These are phyloP conservation scores for Phaeosphaeriaceae sp. DNA, from an alignment of 2,329 filamentous ascomycete genomes.

Conservation along the genomic window DNA sequence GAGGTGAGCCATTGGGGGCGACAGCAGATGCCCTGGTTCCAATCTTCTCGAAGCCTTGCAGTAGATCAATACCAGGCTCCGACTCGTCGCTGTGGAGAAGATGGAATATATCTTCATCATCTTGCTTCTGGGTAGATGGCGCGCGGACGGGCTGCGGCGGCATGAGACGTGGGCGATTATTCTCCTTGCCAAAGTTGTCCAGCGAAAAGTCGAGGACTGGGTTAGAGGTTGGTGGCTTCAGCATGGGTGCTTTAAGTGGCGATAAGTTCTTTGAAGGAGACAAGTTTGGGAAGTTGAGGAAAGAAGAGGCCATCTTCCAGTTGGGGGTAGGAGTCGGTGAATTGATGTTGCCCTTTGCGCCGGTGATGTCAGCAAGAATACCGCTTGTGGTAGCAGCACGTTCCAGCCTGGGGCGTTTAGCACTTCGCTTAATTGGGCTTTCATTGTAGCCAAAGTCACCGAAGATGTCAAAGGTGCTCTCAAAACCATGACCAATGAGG, in stretches of 20 bases:
- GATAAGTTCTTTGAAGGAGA: constrained; percentile 41
- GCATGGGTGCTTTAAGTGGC: constrained; percentile 38
- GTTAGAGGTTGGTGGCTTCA: constrained; percentile 36
- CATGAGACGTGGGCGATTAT: constrained; percentile 26
- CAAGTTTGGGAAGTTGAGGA: constrained; percentile 45
- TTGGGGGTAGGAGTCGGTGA: constrained; percentile 38
- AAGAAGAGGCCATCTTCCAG: constrained; percentile 44
- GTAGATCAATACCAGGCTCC: constrained; percentile 70
- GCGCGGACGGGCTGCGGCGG: constrained; percentile 41
- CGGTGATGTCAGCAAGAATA: constrained; percentile 67
- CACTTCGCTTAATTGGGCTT: constrained; percentile 69
- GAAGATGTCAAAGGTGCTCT: constrained; percentile 69
- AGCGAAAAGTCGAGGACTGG: constrained; percentile 28
- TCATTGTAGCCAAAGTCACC: constrained; percentile 56
- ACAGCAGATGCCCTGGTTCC: constrained; percentile 52
- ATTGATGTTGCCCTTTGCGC: constrained; percentile 56
- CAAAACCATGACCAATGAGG: constrained; percentile 56
- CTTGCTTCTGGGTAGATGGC: constrained; percentile 31
- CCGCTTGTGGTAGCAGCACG: constrained; percentile 67
- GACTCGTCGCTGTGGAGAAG: constrained; percentile 66
- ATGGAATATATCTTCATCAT: constrained; percentile 63
- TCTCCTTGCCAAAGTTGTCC: constrained; percentile 29
- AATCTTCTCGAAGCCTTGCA: constrained; percentile 78
- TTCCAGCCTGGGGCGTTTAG: constrained; percentile 66
- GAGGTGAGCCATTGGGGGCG: constrained; percentile 44